phyloP scores from a whole-genome alignment of 2,329 filamentous ascomycete genomes.

The Aspergillus hortae region DNA sequence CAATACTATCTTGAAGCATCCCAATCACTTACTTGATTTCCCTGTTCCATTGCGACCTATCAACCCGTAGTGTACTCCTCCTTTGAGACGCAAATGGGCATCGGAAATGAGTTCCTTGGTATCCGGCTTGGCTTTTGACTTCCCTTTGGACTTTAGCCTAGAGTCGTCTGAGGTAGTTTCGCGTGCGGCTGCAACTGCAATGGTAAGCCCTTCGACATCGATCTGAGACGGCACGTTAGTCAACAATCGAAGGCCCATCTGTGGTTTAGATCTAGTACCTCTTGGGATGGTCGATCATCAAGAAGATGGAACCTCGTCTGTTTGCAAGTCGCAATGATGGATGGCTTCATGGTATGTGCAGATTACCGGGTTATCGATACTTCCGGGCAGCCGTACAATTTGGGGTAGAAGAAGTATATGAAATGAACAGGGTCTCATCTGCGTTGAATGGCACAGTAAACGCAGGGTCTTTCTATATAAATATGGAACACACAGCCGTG shows the following conservation, averaged over 20 bases:
- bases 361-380: too few species aligned
- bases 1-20: not conserved
- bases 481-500: too few species aligned
- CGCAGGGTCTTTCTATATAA: too few species aligned
- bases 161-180: conserved; percentile 16
- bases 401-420: too few species aligned
- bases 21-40: conserved; percentile 62
- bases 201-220: conserved; percentile 69
- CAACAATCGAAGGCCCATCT: not conserved
- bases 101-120: conserved; percentile 63
- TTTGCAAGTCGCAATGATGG: conserved; percentile 60
- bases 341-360: conserved; percentile 14
- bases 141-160: conserved; percentile 33
- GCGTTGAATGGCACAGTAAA: too few species aligned
- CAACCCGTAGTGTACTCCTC: conserved; percentile 71
- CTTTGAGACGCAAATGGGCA: conserved; percentile 68
- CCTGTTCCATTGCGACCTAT: conserved; percentile 78
- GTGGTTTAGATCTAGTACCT: conserved; percentile 41
- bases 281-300: conserved; percentile 50
- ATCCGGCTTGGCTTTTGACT: conserved; percentile 52
- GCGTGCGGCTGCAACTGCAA: conserved; percentile 52
- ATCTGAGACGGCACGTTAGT: conserved; percentile 43
- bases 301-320: conserved; percentile 64
- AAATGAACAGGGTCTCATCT: too few species aligned
- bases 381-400: too few species aligned